These are phyloP conservation scores for Podila epigama DNA, from an alignment of 192 early-diverging fungal species.

Conservation along the genomic window DNA sequence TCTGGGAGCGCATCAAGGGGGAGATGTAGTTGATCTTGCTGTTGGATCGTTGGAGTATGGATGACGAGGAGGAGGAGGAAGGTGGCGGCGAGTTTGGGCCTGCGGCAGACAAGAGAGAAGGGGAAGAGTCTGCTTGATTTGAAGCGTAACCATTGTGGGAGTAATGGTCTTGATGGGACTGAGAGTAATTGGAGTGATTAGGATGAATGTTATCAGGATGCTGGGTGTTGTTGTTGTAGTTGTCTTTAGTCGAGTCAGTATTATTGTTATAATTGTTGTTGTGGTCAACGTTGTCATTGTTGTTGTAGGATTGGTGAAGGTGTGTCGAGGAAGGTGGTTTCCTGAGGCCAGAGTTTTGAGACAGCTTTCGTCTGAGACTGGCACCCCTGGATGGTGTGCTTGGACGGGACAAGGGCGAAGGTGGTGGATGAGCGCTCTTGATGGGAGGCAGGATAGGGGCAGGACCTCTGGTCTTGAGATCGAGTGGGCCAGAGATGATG, in stretches of 20 bases:
- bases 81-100: too few species aligned
- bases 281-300: background rate
- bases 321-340: slow-evolving; percentile 4
- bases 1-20: slow-evolving; percentile 27
- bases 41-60: slow-evolving; percentile 26
- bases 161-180: slow-evolving; percentile 5
- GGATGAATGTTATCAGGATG: slow-evolving; percentile 1
- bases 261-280: background rate
- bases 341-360: slow-evolving; percentile 20
- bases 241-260: background rate
- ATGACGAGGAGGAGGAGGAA: too few species aligned
- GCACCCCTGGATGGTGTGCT: slow-evolving; percentile 8
- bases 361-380: slow-evolving; percentile 22
- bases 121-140: background rate
- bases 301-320: slow-evolving; percentile 19
- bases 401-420: background rate
- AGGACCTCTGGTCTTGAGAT: slow-evolving; percentile 27
- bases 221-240: background rate
- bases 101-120: too few species aligned
- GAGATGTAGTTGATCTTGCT: slow-evolving; percentile 36
- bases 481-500: slow-evolving; percentile 35
- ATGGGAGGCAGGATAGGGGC: slow-evolving; percentile 30
- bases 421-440: slow-evolving; percentile 24
- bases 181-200: background rate
- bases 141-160: background rate